Percentiles rank a stretch among this genome's conserved stretches.
These are phyloP conservation scores for Osmanthus fragrans DNA, from an alignment of 257 asterid species.

Conservation along the genomic window DNA sequence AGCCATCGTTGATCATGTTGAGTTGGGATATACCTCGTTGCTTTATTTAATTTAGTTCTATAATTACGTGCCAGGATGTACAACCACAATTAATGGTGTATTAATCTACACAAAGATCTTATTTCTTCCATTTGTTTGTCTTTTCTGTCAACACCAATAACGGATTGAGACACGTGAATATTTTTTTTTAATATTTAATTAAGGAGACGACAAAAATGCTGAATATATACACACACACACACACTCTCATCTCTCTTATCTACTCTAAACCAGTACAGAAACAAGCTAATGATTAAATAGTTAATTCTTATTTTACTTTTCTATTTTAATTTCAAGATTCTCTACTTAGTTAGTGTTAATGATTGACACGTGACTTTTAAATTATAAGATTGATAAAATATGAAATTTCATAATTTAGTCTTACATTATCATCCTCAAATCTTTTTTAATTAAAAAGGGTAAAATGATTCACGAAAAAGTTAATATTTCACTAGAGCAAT, in stretches of 20 bases:
- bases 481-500: too few relatives aligned
- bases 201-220: conserved; percentile 13
- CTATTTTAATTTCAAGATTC: not conserved
- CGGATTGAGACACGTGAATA: conserved; percentile 27
- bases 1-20: conserved; percentile 32
- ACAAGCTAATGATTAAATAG: not conserved
- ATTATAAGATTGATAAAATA: not conserved
- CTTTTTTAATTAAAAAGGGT: too few relatives aligned
- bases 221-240: not conserved
- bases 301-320: not conserved
- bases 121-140: conserved; percentile 45
- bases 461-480: too few relatives aligned
- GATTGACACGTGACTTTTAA: conserved; percentile 19
- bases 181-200: not conserved
- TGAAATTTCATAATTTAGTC: too few relatives aligned
- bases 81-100: conserved; percentile 35
- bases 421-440: too few relatives aligned
- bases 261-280: not conserved
- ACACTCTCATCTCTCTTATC: conserved; percentile 27
- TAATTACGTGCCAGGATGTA: conserved; percentile 43
- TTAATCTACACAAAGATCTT: conserved; percentile 28
- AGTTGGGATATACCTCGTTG: conserved; percentile 38
- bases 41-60: conserved; percentile 16
- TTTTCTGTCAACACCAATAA: conserved; percentile 30
- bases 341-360: conserved; percentile 4